phyloP scores from a whole-genome alignment of 2,329 filamentous ascomycete species.

The Penicillium glabrum region DNA sequence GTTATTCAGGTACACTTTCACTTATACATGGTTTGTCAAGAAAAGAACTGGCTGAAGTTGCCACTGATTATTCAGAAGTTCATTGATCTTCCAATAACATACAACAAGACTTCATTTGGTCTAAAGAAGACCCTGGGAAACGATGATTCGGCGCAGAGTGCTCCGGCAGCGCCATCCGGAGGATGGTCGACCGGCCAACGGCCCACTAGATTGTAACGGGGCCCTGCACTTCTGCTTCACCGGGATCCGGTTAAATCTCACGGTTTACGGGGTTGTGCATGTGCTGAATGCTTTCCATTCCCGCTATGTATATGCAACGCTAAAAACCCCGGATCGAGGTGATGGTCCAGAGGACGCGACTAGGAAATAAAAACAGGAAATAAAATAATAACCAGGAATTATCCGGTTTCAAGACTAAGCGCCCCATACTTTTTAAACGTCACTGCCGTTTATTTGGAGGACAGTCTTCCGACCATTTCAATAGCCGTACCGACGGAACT shows the following conservation, averaged over 20 bases:
- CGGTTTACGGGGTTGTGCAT: conserved; percentile 10
- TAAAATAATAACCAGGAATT: neutral
- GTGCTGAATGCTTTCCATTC: conserved; percentile 1
- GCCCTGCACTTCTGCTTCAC: conserved; percentile 18
- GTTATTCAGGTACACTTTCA: neutral
- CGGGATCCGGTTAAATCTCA: conserved; percentile 26
- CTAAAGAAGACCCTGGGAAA: neutral
- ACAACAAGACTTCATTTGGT: neutral
- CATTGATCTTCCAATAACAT: neutral
- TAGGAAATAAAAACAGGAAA: conserved; percentile 1
- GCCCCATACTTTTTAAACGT: neutral
- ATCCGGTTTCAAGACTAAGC: neutral
- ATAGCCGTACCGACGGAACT: conserved; percentile 5
- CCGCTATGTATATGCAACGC: conserved; percentile 5
- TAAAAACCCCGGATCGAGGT: conserved; percentile 1
- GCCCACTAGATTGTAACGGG: conserved; percentile 19
- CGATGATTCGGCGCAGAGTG: conserved; percentile 31
- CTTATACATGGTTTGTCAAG: neutral
- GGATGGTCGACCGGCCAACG: conserved; percentile 28
- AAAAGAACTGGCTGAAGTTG: neutral
- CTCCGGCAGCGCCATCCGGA: conserved; percentile 30
- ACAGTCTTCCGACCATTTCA: neutral
- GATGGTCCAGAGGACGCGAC: neutral
- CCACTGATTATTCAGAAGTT: neutral
- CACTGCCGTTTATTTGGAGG: neutral